phyloP scores from a whole-genome alignment of 306 rosid species.

The Rosa lucieae region DNA sequence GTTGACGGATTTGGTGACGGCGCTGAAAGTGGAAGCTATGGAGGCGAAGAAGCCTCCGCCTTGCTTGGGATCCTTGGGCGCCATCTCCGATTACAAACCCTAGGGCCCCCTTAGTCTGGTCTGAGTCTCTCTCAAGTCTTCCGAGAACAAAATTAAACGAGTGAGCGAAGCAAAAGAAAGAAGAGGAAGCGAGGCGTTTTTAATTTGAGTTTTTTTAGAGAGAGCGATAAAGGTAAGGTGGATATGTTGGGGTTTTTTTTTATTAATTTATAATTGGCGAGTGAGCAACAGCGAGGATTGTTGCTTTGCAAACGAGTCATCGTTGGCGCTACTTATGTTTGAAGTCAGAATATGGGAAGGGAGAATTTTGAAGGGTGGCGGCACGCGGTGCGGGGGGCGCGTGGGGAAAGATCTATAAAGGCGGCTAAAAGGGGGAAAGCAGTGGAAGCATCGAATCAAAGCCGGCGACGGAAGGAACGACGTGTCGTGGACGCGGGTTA shows the following conservation, averaged over 20 bases:
- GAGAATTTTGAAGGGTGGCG: not conserved
- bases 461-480: slow-evolving; percentile 16
- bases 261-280: not conserved
- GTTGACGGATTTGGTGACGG: slow-evolving; percentile 69
- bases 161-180: not conserved
- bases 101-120: not conserved
- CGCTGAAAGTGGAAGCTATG: slow-evolving; percentile 60
- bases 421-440: not conserved
- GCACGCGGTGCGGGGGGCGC: slow-evolving; percentile 22
- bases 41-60: slow-evolving; percentile 66
- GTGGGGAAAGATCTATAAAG: slow-evolving; percentile 17
- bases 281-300: slow-evolving; percentile 41
- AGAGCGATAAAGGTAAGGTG: not conserved
- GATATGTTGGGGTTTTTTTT: not conserved
- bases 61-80: slow-evolving; percentile 66
- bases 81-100: slow-evolving; percentile 42
- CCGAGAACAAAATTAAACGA: not conserved
- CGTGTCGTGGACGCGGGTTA: not conserved
- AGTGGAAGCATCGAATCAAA: not conserved
- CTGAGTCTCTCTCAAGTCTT: slow-evolving; percentile 5
- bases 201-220: not conserved
- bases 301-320: slow-evolving; percentile 17
- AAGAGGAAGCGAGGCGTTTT: not conserved
- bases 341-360: slow-evolving; percentile 36
- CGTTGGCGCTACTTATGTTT: slow-evolving; percentile 60